phyloP scores from a whole-genome alignment of 257 asterid species.

The Solanum tarapatanum region DNA sequence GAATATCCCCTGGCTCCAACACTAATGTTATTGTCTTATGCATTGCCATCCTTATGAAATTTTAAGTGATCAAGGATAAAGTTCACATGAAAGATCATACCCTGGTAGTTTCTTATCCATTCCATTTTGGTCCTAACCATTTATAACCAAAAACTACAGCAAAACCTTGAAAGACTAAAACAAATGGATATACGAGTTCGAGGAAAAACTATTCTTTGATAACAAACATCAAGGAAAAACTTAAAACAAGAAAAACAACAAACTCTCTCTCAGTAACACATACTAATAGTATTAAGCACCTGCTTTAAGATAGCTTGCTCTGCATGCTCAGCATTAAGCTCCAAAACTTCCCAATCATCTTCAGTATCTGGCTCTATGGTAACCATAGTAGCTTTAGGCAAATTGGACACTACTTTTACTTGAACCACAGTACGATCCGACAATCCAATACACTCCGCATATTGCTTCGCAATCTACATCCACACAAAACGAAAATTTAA shows the following conservation, averaged over 20 bases:
- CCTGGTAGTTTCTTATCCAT: neutral
- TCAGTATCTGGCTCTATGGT: slow-evolving; percentile 86
- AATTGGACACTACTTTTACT: slow-evolving; percentile 52
- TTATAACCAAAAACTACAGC: neutral
- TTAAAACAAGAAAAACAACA: neutral
- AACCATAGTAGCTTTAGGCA: slow-evolving; percentile 75
- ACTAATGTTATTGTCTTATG: neutral
- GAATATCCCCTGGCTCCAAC: neutral
- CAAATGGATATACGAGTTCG: neutral
- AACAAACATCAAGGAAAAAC: neutral
- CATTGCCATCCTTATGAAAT: neutral
- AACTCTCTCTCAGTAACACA: neutral
- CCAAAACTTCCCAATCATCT: slow-evolving; percentile 99
- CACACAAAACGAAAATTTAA: neutral
- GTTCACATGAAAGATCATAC: neutral
- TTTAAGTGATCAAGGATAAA: neutral
- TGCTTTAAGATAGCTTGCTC: slow-evolving; percentile 75
- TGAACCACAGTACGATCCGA: slow-evolving; percentile 49
- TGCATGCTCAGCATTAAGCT: slow-evolving; percentile 90
- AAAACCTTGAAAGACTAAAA: neutral
- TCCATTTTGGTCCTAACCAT: neutral
- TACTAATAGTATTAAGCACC: slow-evolving; percentile 27
- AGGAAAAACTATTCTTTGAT: neutral
- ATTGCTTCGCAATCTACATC: slow-evolving; percentile 61
- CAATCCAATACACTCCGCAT: slow-evolving; percentile 90